These are phyloP conservation scores for Calonectria pauciramosa DNA, from an alignment of 2,329 filamentous ascomycete genomes.

Conservation along the genomic window DNA sequence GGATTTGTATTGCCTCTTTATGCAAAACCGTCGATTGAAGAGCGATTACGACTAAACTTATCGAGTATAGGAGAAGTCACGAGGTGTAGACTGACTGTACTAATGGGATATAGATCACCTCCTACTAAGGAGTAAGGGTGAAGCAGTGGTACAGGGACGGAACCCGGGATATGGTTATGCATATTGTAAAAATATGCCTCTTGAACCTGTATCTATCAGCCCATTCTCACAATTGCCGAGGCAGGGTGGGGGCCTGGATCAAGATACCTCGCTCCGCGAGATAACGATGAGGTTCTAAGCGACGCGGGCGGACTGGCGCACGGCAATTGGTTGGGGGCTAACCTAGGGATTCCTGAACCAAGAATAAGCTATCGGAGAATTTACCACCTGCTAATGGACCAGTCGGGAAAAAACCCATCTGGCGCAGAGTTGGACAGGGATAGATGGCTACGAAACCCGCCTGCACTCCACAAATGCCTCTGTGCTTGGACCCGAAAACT, in stretches of 20 bases:
- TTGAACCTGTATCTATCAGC: neutral
- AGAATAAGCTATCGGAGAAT: neutral
- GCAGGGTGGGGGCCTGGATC: neutral
- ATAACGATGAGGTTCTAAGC: neutral
- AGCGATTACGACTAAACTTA: neutral
- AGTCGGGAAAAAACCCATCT: neutral
- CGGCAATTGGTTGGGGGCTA: neutral
- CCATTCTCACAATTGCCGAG: neutral
- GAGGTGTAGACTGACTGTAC: neutral
- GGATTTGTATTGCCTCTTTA: neutral
- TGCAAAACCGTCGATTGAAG: neutral
- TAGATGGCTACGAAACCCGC: neutral
- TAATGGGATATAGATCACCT: neutral
- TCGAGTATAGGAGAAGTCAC: neutral
- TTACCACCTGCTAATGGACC: neutral
- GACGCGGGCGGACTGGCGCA: neutral
- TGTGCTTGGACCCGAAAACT: neutral
- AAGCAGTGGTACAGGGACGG: neutral
- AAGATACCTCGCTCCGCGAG: neutral
- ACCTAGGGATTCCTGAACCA: neutral
- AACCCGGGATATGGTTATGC: neutral
- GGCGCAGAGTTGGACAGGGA: neutral
- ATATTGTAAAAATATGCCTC: neutral
- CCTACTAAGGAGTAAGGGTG: neutral
- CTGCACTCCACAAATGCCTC: neutral